Percentiles rank a stretch among this genome's conserved stretches.
These are phyloP conservation scores for Scutellaria barbata DNA, from an alignment of 257 asterid genomes.

Conservation along the genomic window DNA sequence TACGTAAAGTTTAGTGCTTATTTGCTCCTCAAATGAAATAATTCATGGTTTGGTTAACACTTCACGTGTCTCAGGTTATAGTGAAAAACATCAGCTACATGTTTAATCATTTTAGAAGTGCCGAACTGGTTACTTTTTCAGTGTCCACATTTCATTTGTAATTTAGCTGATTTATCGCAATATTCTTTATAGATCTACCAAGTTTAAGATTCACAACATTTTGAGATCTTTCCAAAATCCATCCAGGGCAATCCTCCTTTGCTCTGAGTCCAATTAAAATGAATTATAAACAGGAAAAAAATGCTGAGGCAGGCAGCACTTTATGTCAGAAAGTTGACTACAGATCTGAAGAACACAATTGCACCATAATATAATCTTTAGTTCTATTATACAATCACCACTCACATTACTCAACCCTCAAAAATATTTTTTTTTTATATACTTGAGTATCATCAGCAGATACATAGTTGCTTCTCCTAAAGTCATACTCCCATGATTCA, in stretches of 20 bases:
- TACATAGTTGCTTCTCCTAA: conserved; percentile 9
- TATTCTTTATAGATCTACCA: conserved; percentile 18
- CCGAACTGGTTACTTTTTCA: background rate
- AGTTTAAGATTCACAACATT: conserved; percentile 22
- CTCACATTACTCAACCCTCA: conserved; percentile 10
- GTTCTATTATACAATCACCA: conserved; percentile 8
- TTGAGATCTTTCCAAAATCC: conserved; percentile 3
- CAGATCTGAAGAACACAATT: conserved; percentile 32
- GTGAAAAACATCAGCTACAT: conserved; percentile 13
- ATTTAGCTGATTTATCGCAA: conserved; percentile 17
- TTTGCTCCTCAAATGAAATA: conserved; percentile 25
- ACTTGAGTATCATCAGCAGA: conserved; percentile 19
- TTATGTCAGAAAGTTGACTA: conserved; percentile 11
- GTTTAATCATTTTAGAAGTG: conserved; percentile 9
- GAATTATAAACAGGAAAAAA: conserved; percentile 16
- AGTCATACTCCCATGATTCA: conserved; percentile 27
- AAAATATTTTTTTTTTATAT: background rate
- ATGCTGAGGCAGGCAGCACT: conserved; percentile 11
- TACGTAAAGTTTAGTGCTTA: background rate
- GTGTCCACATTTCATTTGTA: conserved; percentile 19
- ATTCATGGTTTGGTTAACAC: conserved; percentile 4
- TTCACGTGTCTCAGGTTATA: conserved; percentile 7
- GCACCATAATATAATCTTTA: background rate
- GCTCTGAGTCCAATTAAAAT: conserved; percentile 5
- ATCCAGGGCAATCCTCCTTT: conserved; percentile 24